Evolutionary conservation across 2,329 filamentous ascomycete species (phyloP).

Genomic region (Colletotrichum filicis): DNA sequence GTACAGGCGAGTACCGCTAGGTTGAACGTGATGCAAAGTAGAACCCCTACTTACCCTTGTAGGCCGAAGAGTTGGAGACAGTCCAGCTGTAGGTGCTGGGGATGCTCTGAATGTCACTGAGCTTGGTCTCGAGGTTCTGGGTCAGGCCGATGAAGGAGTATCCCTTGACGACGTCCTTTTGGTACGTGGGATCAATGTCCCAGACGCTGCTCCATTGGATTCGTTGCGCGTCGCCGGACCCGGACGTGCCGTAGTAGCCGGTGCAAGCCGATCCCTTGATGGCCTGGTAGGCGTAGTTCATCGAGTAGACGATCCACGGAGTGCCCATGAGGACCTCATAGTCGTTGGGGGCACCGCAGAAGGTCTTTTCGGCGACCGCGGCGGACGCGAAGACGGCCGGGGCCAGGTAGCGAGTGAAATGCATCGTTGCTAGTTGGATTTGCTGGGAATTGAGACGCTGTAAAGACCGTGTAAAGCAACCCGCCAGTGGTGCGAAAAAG

Average conservation of each 20-base stretch:
- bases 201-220: slow-evolving; percentile 52
- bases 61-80: slow-evolving; percentile 50
- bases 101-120: slow-evolving; percentile 51
- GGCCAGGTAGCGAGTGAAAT: background rate
- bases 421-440: background rate
- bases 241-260: slow-evolving; percentile 47
- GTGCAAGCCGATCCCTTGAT: slow-evolving; percentile 53
- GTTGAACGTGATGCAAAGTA: no score
- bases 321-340: slow-evolving; percentile 48
- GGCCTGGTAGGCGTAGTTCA: slow-evolving; percentile 53
- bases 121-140: slow-evolving; percentile 50
- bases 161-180: slow-evolving; percentile 51
- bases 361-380: slow-evolving; percentile 27
- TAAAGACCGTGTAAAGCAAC: background rate
- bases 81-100: slow-evolving; percentile 53
- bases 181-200: slow-evolving; percentile 48
- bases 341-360: slow-evolving; percentile 39
- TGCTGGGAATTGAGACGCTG: background rate
- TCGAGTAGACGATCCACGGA: slow-evolving; percentile 57
- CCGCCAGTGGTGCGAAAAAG: no score
- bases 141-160: slow-evolving; percentile 57
- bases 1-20: no score
- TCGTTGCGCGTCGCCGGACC: slow-evolving; percentile 42
- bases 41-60: slow-evolving; percentile 42
- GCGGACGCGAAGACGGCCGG: slow-evolving; percentile 11